phyloP scores from a whole-genome alignment of 2,329 filamentous ascomycete genomes.

The Xylaria arbuscula region DNA sequence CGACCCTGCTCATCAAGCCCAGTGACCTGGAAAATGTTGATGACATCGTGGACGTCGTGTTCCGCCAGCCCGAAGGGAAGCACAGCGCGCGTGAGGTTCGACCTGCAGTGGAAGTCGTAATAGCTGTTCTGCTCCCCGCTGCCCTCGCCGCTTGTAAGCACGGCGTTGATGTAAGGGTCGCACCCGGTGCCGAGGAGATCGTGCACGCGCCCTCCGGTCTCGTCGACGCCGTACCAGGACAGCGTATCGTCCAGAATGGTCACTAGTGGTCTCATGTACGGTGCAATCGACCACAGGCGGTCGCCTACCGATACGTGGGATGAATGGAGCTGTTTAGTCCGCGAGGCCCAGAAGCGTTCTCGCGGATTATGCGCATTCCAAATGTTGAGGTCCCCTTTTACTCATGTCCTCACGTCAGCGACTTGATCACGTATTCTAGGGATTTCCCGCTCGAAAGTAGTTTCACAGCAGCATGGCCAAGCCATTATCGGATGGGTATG shows the following conservation, averaged over 20 bases:
- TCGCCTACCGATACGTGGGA: constrained; percentile 79
- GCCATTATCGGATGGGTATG: neutral
- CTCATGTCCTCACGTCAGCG: constrained; percentile 1
- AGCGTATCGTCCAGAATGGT: constrained; percentile 79
- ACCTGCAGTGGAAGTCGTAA: constrained; percentile 87
- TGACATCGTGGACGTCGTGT: constrained; percentile 82
- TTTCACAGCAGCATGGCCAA: neutral
- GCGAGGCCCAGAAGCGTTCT: constrained; percentile 83
- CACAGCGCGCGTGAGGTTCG: constrained; percentile 80
- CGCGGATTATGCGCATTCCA: constrained; percentile 82
- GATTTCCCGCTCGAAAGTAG: neutral
- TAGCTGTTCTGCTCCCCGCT: constrained; percentile 1
- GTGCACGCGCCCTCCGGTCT: constrained; percentile 75
- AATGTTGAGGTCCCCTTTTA: constrained; percentile 78
- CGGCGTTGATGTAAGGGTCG: constrained; percentile 83
- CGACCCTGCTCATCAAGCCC: constrained; percentile 76
- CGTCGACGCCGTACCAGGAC: constrained; percentile 67
- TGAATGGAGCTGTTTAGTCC: constrained; percentile 81
- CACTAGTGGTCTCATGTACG: constrained; percentile 78
- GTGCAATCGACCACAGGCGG: constrained; percentile 80
- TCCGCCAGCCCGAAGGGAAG: constrained; percentile 75
- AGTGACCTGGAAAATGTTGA: constrained; percentile 89
- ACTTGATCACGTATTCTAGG: neutral
- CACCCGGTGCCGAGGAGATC: constrained; percentile 85
- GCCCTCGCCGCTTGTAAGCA: constrained; percentile 60